Evolutionary conservation across 2,329 filamentous ascomycete genomes (phyloP).

Genomic region (Fusarium poae): DNA sequence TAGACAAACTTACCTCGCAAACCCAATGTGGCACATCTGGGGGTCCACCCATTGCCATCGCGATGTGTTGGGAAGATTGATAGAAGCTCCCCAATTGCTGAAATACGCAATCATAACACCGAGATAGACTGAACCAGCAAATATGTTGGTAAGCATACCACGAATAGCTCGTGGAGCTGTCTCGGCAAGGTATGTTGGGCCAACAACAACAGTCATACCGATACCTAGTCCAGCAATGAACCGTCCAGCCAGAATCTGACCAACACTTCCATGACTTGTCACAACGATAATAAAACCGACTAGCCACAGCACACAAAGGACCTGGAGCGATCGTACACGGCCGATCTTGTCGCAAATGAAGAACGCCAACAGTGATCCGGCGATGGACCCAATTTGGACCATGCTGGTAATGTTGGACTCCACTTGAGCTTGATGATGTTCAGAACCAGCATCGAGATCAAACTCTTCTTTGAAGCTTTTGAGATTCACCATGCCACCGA

Average conservation of each 20-base stretch:
- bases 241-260: slow-evolving; percentile 15
- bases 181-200: slow-evolving; percentile 70
- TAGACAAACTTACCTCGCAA: neutral
- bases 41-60: slow-evolving; percentile 26
- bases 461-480: slow-evolving; percentile 68
- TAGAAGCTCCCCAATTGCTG: slow-evolving; percentile 67
- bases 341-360: slow-evolving; percentile 26
- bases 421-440: slow-evolving; percentile 68
- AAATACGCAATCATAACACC: slow-evolving; percentile 67
- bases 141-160: slow-evolving; percentile 71
- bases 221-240: slow-evolving; percentile 26
- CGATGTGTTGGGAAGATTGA: slow-evolving; percentile 56
- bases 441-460: slow-evolving; percentile 61
- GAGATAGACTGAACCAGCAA: slow-evolving; percentile 47
- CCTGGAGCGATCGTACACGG: slow-evolving; percentile 18
- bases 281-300: slow-evolving; percentile 21
- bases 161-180: slow-evolving; percentile 73
- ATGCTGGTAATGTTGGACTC: slow-evolving; percentile 77
- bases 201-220: slow-evolving; percentile 28
- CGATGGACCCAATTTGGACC: slow-evolving; percentile 78
- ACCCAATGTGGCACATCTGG: slow-evolving; percentile 27
- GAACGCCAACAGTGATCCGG: slow-evolving; percentile 68
- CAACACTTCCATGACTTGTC: slow-evolving; percentile 19
- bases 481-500: slow-evolving; percentile 72
- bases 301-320: slow-evolving; percentile 19